A percentile compares a stretch with the other conserved stretches of the same genome.
Conservation (phyloP, 164 flowering plant genomes). For the Paratinospora sagittata region DNA sequence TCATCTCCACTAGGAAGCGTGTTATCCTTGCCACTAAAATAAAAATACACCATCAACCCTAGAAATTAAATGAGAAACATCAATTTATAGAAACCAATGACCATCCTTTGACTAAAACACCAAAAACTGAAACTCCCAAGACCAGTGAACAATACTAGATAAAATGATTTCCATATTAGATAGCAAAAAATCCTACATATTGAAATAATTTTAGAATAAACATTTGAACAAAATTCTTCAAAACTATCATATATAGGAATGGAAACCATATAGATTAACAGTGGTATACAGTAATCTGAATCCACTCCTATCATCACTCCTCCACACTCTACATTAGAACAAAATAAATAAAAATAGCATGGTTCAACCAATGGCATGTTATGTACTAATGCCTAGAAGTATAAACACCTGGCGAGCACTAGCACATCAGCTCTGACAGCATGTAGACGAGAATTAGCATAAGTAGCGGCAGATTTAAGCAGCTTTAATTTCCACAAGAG, state of each 20-base stretch:
- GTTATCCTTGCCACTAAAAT: slow-evolving; percentile 77
- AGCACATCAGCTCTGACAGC: slow-evolving; percentile 95
- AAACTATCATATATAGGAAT: no score
- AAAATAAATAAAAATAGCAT: not conserved
- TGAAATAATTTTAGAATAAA: no score
- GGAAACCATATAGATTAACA: no score
- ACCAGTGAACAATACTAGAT: not conserved
- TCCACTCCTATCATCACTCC: no score
- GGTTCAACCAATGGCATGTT: not conserved
- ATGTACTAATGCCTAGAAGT: not conserved
- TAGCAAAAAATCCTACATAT: no score
- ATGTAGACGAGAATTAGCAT: slow-evolving; percentile 96
- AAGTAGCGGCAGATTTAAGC: slow-evolving; percentile 73
- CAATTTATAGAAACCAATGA: slow-evolving; percentile 6
- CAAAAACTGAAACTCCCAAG: no score
- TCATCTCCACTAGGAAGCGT: slow-evolving; percentile 83
- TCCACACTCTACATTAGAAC: not conserved
- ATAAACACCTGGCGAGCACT: slow-evolving; percentile 71
- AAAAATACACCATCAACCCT: slow-evolving; percentile 13
- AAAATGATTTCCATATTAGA: not conserved
- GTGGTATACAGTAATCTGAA: no score
- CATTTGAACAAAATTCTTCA: no score
- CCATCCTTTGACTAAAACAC: not conserved
- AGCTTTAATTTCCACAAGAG: slow-evolving; percentile 88
- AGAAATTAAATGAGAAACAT: not conserved